phyloP scores from a whole-genome alignment of 176 grass and related monocot genomes.

The Hordeum marinum region DNA sequence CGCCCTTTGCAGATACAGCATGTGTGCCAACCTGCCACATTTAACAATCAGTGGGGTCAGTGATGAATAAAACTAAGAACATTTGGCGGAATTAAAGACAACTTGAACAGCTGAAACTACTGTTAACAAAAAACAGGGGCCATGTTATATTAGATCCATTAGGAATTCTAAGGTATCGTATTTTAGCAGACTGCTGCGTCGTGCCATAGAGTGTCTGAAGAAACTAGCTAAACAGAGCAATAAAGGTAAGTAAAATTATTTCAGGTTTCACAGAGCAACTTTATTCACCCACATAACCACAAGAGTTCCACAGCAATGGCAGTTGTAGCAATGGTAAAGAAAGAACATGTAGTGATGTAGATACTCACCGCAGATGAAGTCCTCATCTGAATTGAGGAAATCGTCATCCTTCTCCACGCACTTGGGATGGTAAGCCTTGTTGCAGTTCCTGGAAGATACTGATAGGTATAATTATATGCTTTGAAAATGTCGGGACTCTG shows the following conservation, averaged over 20 bases:
- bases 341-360: not conserved
- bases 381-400: constrained; percentile 56
- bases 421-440: constrained; percentile 76
- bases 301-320: not conserved
- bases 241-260: not conserved
- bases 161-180: not conserved
- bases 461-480: not conserved
- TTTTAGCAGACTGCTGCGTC: too few species aligned
- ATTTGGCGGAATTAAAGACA: not conserved
- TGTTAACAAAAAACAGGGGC: constrained; percentile 5
- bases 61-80: not conserved
- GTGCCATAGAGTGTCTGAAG: not conserved
- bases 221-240: not conserved
- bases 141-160: not conserved
- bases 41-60: constrained; percentile 3
- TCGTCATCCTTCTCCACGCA: constrained; percentile 55
- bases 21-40: constrained; percentile 71
- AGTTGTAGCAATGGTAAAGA: not conserved
- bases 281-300: not conserved
- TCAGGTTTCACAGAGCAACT: not conserved
- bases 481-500: not conserved
- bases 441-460: constrained; percentile 63
- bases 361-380: constrained; percentile 82
- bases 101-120: not conserved
- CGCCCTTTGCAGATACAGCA: constrained; percentile 68